Percentiles rank a stretch among this genome's conserved stretches.
phyloP scores from a whole-genome alignment of 2,329 filamentous ascomycete species.

The Sclerotinia minor region DNA sequence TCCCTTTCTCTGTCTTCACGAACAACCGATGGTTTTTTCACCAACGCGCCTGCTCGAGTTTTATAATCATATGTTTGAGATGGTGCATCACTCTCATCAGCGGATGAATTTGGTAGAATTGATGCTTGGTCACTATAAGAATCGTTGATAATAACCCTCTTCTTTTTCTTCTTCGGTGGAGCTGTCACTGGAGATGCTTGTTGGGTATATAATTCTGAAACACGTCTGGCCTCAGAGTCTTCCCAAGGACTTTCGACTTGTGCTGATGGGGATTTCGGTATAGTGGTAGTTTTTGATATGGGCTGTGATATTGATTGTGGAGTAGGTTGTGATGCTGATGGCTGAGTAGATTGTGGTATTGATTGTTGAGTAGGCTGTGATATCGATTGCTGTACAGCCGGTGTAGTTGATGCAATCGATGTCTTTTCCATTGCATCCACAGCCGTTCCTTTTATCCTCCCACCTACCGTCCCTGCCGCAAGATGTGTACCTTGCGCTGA shows the following conservation, averaged over 20 bases:
- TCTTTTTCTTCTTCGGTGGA: constrained; percentile 33
- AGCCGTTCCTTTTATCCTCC: constrained; percentile 52
- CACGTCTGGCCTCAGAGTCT: not conserved
- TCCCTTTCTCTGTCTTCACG: constrained; percentile 49
- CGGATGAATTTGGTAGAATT: constrained; percentile 37
- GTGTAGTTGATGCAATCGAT: constrained; percentile 23
- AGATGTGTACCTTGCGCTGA: constrained; percentile 45
- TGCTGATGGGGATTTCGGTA: constrained; percentile 18
- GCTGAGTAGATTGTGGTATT: not conserved
- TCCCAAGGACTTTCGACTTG: constrained; percentile 14
- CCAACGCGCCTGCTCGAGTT: constrained; percentile 32
- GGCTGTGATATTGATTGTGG: constrained; percentile 18
- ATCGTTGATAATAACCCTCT: constrained; percentile 34
- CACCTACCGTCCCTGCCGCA: constrained; percentile 53
- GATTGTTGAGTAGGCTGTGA: constrained; percentile 26
- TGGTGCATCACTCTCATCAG: constrained; percentile 38
- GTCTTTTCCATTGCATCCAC: constrained; percentile 42
- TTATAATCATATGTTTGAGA: constrained; percentile 28
- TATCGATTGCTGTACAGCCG: constrained; percentile 26
- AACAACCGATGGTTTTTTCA: constrained; percentile 49
- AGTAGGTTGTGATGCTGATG: constrained; percentile 16
- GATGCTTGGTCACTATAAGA: constrained; percentile 36
- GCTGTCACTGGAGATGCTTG: not conserved
- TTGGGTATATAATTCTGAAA: constrained; percentile 1
- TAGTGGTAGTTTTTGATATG: constrained; percentile 11